These are phyloP conservation scores for Aureobasidium sp. DNA, from an alignment of 2,329 filamentous ascomycete species.

Conservation along the genomic window DNA sequence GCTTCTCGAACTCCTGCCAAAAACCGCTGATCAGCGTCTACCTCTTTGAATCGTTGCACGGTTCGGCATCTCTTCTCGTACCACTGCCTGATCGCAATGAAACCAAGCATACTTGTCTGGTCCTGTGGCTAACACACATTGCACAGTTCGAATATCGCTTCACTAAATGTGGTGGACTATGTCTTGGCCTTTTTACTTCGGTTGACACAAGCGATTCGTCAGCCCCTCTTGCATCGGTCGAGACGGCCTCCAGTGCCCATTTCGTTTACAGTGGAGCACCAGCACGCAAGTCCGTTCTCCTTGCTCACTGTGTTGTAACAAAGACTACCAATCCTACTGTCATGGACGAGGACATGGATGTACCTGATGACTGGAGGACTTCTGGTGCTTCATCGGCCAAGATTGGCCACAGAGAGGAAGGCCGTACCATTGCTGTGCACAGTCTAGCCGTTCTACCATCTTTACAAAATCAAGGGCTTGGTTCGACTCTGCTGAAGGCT, in stretches of 20 bases:
- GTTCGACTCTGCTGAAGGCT: constrained; percentile 61
- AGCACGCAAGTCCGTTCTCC: constrained; percentile 53
- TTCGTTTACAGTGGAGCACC: constrained; percentile 52
- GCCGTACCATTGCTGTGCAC: constrained; percentile 70
- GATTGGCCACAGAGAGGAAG: constrained; percentile 61
- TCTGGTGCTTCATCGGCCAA: neutral
- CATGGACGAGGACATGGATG: constrained; percentile 67
- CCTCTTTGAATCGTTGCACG: neutral
- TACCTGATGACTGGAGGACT: constrained; percentile 57
- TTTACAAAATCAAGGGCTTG: constrained; percentile 65
- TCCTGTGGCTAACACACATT: neutral
- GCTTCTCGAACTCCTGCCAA: neutral
- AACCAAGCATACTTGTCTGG: neutral
- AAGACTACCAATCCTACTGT: constrained; percentile 55
- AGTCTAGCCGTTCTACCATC: constrained; percentile 71
- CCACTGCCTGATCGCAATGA: neutral
- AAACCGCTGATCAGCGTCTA: neutral
- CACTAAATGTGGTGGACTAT: constrained; percentile 63
- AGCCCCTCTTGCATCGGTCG: constrained; percentile 39
- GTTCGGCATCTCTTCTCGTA: neutral
- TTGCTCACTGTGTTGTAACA: constrained; percentile 72
- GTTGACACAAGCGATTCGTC: constrained; percentile 43
- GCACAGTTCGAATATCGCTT: constrained; percentile 68
- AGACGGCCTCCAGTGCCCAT: constrained; percentile 47
- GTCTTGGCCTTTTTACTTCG: constrained; percentile 70